Evolutionary conservation across 2,329 filamentous ascomycete species (phyloP), one percentile per base, ranked within the genome.

Genomic region (Fusarium sp.): DNA sequence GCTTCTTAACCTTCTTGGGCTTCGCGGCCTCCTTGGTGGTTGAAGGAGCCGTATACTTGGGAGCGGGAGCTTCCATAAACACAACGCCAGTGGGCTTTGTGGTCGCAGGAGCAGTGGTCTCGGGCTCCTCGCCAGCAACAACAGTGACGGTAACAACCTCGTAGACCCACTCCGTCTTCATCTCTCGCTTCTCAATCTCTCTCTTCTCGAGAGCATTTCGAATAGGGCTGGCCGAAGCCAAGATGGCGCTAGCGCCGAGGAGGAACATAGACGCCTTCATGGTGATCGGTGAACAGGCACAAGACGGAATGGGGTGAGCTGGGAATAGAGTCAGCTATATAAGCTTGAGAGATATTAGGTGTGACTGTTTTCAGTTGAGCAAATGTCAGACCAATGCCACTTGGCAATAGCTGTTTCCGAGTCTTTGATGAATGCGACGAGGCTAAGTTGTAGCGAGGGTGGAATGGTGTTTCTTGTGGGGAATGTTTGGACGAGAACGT

Each of bases 221-320:
- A 44, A 78, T 73, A 60, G 86, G 86, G 55, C 79, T 77, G 74
- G 86, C 86, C 63, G 81, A 75, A 61, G 83, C 85, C 78, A 87
- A 70, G 58, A 85, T 70, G 75, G 86, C 84, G 77, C 84, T 80
- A 70, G 84, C 81, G 73, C 82, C 80, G 72, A 81, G 79, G 73
- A 88, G 79, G 72, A 84, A 79, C 63, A 84, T 66, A 54, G 86
- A 85, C 51, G 83, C 80, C 83, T 86, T 88, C 86, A 88, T 88
- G 71, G 79, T 86, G 80, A 65, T 67, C 54, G 69, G 68, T 66
- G 52, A 58, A 64, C 51, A 69, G 58, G 60, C 66, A 62, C 54
- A 37, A 46, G 55, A 60, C 38, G 46, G 62, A 67, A 46, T 59
- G 63, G 42, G 57, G 46, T 66, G 45, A 63, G 71, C 75, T 77